Evolutionary conservation across 257 asterid species (phyloP).

Genomic region (Capsicum rhomboideum): DNA sequence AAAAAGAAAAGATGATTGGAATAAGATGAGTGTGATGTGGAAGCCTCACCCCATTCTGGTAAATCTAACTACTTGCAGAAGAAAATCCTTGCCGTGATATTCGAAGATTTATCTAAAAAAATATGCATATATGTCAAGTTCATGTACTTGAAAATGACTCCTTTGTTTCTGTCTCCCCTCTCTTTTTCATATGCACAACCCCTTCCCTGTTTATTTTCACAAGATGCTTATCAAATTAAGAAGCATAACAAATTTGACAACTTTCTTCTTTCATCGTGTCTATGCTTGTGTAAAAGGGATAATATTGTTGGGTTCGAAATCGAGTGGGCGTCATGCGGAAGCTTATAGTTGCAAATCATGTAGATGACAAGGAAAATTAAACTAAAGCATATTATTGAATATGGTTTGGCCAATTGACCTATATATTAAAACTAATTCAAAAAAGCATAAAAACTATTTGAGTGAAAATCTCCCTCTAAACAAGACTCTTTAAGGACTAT

Average conservation of each 20-base stretch:
- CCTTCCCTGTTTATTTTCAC: not conserved
- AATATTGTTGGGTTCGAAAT: no score
- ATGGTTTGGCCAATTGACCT: no score
- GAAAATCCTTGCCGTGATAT: not conserved
- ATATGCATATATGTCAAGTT: conserved; percentile 16
- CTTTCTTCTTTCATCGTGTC: no score
- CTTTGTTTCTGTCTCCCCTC: not conserved
- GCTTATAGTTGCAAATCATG: no score
- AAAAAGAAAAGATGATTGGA: conserved; percentile 11
- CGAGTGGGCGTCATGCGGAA: no score
- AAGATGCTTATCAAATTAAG: not conserved
- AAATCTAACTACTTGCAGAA: not conserved
- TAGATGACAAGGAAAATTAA: no score
- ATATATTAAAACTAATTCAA: no score
- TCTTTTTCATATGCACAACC: not conserved
- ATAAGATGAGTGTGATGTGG: conserved; percentile 31
- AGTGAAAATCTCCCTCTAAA: no score
- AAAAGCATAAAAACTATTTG: no score
- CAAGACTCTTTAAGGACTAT: no score
- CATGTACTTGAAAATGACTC: conserved; percentile 31
- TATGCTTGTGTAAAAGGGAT: no score
- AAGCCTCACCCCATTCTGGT: conserved; percentile 16
- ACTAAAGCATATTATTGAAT: no score
- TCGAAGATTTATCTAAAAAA: conserved; percentile 11
- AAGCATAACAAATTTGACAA: not conserved